These are phyloP conservation scores for Kazachstania africana DNA, from an alignment of 805 yeast species.

Conservation along the genomic window DNA sequence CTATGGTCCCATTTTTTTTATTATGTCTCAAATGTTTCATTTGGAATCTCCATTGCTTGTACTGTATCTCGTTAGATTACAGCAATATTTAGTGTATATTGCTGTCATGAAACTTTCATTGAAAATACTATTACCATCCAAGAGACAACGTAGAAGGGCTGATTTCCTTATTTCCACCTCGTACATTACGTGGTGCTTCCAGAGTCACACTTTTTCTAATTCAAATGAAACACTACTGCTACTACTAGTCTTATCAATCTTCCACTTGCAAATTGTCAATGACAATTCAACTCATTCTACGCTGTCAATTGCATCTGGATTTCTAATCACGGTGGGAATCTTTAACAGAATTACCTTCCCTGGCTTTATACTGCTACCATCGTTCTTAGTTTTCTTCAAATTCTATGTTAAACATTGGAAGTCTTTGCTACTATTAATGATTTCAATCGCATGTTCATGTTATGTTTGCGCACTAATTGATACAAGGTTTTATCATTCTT, in stretches of 20 bases:
- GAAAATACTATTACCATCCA: background rate
- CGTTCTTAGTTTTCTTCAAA: conserved; percentile 31
- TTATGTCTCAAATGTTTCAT: conserved; percentile 7
- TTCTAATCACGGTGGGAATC: conserved; percentile 48
- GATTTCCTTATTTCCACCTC: conserved; percentile 35
- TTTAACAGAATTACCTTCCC: conserved; percentile 82
- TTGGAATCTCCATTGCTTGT: conserved; percentile 34
- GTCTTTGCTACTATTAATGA: conserved; percentile 21
- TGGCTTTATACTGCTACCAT: conserved; percentile 62
- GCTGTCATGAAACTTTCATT: background rate
- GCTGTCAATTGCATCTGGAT: conserved; percentile 30
- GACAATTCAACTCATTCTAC: conserved; percentile 1
- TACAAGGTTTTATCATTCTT: conserved; percentile 31
- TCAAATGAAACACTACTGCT: conserved; percentile 51
- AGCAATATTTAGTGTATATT: conserved; percentile 27
- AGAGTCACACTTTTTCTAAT: conserved; percentile 84
- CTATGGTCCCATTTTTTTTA: conserved; percentile 53
- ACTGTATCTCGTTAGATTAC: conserved; percentile 43
- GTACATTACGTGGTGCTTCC: conserved; percentile 68
- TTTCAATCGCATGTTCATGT: conserved; percentile 29
- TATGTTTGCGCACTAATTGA: conserved; percentile 38
- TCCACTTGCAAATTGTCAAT: conserved; percentile 21
- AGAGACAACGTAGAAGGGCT: background rate
- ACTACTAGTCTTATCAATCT: conserved; percentile 32
- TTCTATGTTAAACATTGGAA: conserved; percentile 30